Percentiles rank a stretch among this genome's conserved stretches.
These are phyloP conservation scores for Crithidia acanthocephali DNA, from an alignment of 208 protist species.

Conservation along the genomic window DNA sequence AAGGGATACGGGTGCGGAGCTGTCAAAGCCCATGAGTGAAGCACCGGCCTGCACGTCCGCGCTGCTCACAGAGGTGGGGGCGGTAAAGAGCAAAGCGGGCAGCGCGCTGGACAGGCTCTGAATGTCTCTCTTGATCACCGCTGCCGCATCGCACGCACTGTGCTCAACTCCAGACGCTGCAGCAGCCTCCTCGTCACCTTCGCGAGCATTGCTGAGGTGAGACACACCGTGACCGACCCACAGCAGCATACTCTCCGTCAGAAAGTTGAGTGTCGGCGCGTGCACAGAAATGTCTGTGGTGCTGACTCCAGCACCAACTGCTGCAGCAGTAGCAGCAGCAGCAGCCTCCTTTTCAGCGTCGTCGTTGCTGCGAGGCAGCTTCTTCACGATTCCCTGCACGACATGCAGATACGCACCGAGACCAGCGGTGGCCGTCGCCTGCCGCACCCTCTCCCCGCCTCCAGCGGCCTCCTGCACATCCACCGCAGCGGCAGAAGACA, in stretches of 20 bases:
- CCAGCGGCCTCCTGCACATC: constrained; percentile 35
- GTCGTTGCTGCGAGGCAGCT: neutral
- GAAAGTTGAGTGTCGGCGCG: neutral
- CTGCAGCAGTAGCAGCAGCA: neutral
- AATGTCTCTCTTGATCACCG: neutral
- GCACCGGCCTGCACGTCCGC: neutral
- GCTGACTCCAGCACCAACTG: neutral
- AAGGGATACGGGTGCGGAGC: neutral
- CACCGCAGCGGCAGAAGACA: constrained; percentile 22
- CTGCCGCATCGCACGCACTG: neutral
- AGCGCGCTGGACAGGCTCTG: neutral
- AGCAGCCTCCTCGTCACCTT: neutral
- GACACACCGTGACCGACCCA: neutral
- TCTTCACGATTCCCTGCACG: constrained; percentile 12
- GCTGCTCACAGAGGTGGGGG: neutral
- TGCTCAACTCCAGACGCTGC: neutral
- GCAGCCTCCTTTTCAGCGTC: neutral
- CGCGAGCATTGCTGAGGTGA: neutral
- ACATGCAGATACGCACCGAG: constrained; percentile 39
- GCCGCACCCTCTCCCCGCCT: constrained; percentile 15
- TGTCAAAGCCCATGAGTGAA: too few relatives aligned
- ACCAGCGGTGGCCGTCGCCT: constrained; percentile 26
- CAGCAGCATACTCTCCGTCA: constrained; percentile 8
- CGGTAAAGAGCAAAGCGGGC: neutral
- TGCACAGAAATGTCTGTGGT: neutral